Percentiles rank a stretch among this genome's conserved stretches.
Evolutionary conservation across 2,329 filamentous ascomycete species (phyloP).

Genomic region (Aschersonia sp.): DNA sequence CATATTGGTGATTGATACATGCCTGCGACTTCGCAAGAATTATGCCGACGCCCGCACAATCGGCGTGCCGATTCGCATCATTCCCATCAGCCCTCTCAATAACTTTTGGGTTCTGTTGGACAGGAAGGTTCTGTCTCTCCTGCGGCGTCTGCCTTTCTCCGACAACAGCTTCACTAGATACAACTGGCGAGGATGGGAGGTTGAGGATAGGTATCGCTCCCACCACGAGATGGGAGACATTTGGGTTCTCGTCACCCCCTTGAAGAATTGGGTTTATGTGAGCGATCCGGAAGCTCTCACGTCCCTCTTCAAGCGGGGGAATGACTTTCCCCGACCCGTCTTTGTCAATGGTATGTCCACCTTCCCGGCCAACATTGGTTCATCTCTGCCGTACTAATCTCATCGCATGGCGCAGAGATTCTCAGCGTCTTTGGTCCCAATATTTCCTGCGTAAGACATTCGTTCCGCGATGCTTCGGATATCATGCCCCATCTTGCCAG

Average conservation of each 20-base stretch:
- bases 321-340: slow-evolving; percentile 1
- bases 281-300: slow-evolving; percentile 4
- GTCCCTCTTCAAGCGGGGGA: background rate
- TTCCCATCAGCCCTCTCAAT: background rate
- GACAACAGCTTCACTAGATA: slow-evolving; percentile 16
- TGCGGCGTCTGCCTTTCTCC: background rate
- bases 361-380: too few species aligned
- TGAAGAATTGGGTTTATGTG: slow-evolving; percentile 4
- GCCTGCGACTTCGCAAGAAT: background rate
- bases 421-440: background rate
- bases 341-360: background rate
- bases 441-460: background rate
- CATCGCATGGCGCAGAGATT: background rate
- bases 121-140: background rate
- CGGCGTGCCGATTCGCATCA: background rate
- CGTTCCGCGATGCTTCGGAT: too few species aligned
- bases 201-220: slow-evolving; percentile 9
- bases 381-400: too few species aligned
- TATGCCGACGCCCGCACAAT: background rate
- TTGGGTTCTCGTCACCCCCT: slow-evolving; percentile 5
- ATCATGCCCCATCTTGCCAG: too few species aligned
- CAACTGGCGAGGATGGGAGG: slow-evolving; percentile 15
- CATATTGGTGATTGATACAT: background rate
- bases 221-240: slow-evolving; percentile 13
- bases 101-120: background rate